Percentiles rank a stretch among this genome's conserved stretches.
These are phyloP conservation scores for Byssothecium circinans DNA, from an alignment of 2,329 filamentous ascomycete species.

Conservation along the genomic window DNA sequence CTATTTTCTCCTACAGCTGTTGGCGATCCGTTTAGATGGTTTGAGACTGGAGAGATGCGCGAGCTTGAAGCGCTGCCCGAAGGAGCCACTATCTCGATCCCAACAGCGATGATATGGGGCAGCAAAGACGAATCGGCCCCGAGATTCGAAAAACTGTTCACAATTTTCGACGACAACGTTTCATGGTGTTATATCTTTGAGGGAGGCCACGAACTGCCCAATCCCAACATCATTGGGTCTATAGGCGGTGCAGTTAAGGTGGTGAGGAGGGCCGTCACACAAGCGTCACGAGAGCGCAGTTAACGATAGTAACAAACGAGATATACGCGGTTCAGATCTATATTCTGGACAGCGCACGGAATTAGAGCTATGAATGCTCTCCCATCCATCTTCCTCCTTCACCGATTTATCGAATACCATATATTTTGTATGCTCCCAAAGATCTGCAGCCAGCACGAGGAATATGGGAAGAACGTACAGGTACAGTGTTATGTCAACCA, in stretches of 20 bases:
- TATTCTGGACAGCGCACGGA: too few species aligned
- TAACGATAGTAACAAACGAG: too few species aligned
- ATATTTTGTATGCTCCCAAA: too few species aligned
- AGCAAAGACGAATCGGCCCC: background rate
- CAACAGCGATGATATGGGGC: conserved; percentile 11
- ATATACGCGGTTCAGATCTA: too few species aligned
- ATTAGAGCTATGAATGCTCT: too few species aligned
- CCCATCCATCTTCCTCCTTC: too few species aligned
- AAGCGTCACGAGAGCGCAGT: background rate
- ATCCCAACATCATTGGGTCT: background rate
- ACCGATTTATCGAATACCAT: too few species aligned
- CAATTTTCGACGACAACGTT: background rate
- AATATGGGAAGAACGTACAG: too few species aligned
- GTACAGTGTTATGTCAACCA: too few species aligned
- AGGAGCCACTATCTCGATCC: conserved; percentile 1
- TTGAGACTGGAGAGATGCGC: conserved; percentile 2
- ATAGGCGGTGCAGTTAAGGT: background rate
- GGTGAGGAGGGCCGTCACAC: background rate
- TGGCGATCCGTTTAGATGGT: background rate
- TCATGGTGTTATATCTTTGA: background rate
- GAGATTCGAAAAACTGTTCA: background rate
- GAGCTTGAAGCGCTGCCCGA: background rate
- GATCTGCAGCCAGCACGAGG: too few species aligned
- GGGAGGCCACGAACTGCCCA: conserved; percentile 1
- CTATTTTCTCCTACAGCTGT: conserved; percentile 6